Evolutionary conservation across 2,329 filamentous ascomycete genomes (phyloP), one percentile per base, ranked within the genome.

Genomic region (Cytospora leucostoma): DNA sequence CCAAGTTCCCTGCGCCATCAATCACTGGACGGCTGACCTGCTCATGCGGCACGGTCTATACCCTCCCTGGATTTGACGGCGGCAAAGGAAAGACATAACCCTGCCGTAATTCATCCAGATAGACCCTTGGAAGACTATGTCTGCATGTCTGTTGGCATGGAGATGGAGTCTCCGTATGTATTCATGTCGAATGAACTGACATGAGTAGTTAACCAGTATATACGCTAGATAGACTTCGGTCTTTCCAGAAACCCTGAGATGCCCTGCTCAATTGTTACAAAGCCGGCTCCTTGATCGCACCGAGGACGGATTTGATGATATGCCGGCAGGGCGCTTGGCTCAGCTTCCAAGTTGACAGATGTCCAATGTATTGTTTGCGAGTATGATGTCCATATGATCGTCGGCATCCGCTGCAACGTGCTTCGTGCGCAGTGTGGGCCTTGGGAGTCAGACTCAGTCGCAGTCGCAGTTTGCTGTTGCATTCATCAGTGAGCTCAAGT

Each of bases 1-100:
- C 59, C 53, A 61, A 33, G 32, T 52, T 50, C 51, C 38, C 33
- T 49, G 33, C 59, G 27, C 40, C 59, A 51, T 61, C 19, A 38
- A 55, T 47, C 33, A 61, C 54, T 61, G 59, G 59, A 55, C 59
- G 59, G 59, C 59, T 61, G 59, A 61, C 59, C 52, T 61, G 59
- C 59, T 55, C 59, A 55, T 55, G 59, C 51, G 37, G 59, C 58
- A 55, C 33, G 55, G 35, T 17, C 33, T 15, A 47, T 47, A 49
- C 17, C 52, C 58, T 44, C 55, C 55, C 50, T 52, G 58, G 58
- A 34, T 52, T 33, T 61, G 44, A 52, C 38, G 58, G 58, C 58
- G 58, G 58, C 58, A 61, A 55, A 21, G 2, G 32, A 50, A 38
- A 55, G 33, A 50, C 59, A 37, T 19, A 53, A 55, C n/a, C 32